phyloP scores from a whole-genome alignment of 768 basidiomycete species.

The Hydnum rufescens region DNA sequence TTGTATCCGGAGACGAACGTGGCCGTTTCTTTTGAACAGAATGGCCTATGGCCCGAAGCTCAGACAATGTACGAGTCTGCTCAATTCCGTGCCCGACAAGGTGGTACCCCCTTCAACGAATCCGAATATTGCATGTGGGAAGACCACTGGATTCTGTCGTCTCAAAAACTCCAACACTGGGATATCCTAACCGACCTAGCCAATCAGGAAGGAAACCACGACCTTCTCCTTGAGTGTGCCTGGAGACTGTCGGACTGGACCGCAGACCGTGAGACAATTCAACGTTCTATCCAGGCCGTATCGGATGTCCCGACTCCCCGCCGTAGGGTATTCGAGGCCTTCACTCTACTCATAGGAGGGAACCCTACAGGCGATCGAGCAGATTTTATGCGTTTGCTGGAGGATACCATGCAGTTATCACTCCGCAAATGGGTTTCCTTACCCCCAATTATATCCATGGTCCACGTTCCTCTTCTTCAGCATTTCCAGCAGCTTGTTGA shows the following conservation, averaged over 20 bases:
- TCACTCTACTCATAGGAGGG: constrained; percentile 71
- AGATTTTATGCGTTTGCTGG: constrained; percentile 74
- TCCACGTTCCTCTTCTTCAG: constrained; percentile 85
- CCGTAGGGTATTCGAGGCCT: constrained; percentile 94
- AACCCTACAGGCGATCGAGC: constrained; percentile 55
- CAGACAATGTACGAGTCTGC: constrained; percentile 75
- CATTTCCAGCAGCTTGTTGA: constrained; percentile 99
- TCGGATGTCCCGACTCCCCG: constrained; percentile 84
- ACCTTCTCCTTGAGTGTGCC: constrained; percentile 82
- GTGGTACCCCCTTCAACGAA: constrained; percentile 77
- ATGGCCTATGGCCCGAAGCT: constrained; percentile 93
- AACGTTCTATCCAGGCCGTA: constrained; percentile 56
- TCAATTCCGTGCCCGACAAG: constrained; percentile 64
- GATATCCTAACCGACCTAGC: constrained; percentile 85
- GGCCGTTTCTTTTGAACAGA: constrained; percentile 79
- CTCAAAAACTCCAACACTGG: constrained; percentile 97
- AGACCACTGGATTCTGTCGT: constrained; percentile 93
- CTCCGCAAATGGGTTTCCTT: constrained; percentile 90
- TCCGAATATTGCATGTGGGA: constrained; percentile 97
- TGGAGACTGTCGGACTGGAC: constrained; percentile 89
- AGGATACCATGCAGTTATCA: constrained; percentile 92
- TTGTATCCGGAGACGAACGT: constrained; percentile 80
- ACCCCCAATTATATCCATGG: constrained; percentile 69
- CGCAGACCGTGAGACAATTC: constrained; percentile 41
- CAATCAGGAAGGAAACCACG: constrained; percentile 71